These are phyloP conservation scores for Pseudotulostoma volvatum DNA, from an alignment of 495 filamentous ascomycete genomes.

Conservation along the genomic window DNA sequence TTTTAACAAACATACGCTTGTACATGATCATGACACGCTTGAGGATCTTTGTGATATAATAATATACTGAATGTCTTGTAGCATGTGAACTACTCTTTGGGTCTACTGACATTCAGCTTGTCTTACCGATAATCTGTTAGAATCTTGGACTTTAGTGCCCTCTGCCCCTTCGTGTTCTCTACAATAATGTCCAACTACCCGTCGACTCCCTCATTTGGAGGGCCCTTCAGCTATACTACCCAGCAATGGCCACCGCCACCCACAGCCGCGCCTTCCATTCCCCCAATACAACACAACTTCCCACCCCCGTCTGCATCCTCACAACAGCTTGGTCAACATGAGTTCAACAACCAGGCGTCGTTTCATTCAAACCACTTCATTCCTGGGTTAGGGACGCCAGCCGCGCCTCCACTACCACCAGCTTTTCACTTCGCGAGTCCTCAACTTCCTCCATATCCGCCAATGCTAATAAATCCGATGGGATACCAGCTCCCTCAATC, in stretches of 20 bases:
- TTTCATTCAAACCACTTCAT: slow-evolving; percentile 17
- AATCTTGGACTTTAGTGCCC: too few relatives aligned
- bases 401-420: slow-evolving; percentile 15
- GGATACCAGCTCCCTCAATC: slow-evolving; percentile 14
- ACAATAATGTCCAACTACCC: slow-evolving; percentile 40
- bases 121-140: too few relatives aligned
- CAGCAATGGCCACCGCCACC: slow-evolving; percentile 21
- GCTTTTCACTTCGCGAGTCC: slow-evolving; percentile 16
- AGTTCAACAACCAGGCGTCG: slow-evolving; percentile 5
- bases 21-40: too few relatives aligned
- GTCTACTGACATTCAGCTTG: background rate
- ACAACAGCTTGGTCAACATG: slow-evolving; percentile 9
- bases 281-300: slow-evolving; percentile 9
- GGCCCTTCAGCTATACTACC: slow-evolving; percentile 15
- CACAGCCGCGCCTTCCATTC: slow-evolving; percentile 1
- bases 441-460: slow-evolving; percentile 14
- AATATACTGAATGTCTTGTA: too few relatives aligned
- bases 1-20: too few relatives aligned
- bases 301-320: slow-evolving; percentile 6
- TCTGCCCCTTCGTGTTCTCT: too few relatives aligned
- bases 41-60: too few relatives aligned
- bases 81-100: background rate
- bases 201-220: slow-evolving; percentile 34
- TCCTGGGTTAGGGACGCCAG: slow-evolving; percentile 10
- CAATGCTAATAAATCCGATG: slow-evolving; percentile 13